Conservation (phyloP, 2,329 filamentous ascomycete genomes). For the Nothomitra cinnamomea region DNA sequence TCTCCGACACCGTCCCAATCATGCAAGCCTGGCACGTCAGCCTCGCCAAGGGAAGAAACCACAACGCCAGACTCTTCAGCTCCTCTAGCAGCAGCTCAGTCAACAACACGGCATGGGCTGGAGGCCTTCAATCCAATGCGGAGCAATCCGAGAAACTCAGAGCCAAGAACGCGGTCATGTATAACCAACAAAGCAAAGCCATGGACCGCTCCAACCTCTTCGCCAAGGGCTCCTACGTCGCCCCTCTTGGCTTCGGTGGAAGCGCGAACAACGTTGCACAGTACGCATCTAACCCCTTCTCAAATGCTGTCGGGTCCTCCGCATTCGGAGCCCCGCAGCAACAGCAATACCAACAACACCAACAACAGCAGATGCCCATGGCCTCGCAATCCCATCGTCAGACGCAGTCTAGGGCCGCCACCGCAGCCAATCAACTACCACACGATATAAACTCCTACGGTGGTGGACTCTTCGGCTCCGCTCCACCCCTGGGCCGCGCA, state of each 20-base stretch:
- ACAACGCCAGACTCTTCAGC: not conserved
- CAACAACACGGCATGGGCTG: not conserved
- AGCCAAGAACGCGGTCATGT: not conserved
- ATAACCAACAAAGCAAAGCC: not conserved
- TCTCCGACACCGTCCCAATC: constrained; percentile 37
- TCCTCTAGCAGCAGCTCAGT: not conserved
- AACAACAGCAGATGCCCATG: not conserved
- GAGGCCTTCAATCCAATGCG: not conserved
- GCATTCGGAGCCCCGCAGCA: too few species aligned
- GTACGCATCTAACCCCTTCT: too few species aligned
- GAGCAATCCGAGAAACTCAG: not conserved
- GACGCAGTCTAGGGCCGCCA: too few species aligned
- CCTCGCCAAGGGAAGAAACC: constrained; percentile 21
- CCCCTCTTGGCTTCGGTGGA: not conserved
- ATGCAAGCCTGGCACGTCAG: constrained; percentile 41
- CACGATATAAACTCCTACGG: too few species aligned
- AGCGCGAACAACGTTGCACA: not conserved
- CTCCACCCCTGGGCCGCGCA: too few species aligned
- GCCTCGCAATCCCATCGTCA: too few species aligned
- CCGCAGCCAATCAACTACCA: too few species aligned
- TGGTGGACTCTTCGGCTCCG: too few species aligned
- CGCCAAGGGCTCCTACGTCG: too few species aligned
- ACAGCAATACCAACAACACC: not conserved
- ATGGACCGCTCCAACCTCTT: too few species aligned
- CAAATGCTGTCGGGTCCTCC: too few species aligned